Evolutionary conservation across 257 asterid genomes (phyloP).

Genomic region (Orobanche coerulescens): DNA sequence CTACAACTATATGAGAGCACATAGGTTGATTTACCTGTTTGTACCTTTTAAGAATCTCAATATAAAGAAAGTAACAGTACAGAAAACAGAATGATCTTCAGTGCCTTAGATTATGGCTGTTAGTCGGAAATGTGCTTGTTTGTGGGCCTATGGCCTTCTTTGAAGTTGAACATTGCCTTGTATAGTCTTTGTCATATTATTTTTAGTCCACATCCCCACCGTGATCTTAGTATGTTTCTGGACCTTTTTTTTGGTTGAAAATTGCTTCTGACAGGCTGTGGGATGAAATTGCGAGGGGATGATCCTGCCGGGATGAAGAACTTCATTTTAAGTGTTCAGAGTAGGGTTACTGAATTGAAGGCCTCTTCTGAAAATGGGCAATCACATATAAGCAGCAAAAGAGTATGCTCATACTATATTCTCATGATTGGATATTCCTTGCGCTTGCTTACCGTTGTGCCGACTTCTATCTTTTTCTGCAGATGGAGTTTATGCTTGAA

Average conservation of each 20-base stretch:
- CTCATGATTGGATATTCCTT: conserved; percentile 6
- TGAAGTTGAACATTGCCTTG: no score
- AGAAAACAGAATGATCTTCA: neutral
- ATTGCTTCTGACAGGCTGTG: conserved; percentile 64
- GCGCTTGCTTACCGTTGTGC: conserved; percentile 12
- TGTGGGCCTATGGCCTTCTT: no score
- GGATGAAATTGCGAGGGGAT: conserved; percentile 87
- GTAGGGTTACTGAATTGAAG: conserved; percentile 71
- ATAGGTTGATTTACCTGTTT: no score
- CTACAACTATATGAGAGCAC: no score
- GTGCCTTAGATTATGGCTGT: neutral
- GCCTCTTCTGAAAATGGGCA: conserved; percentile 48
- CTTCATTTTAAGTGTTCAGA: conserved; percentile 68
- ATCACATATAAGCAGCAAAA: conserved; percentile 50
- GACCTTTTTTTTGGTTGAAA: conserved; percentile 5
- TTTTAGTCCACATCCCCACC: no score
- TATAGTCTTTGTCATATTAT: no score
- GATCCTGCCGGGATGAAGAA: conserved; percentile 91
- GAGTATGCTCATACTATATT: conserved; percentile 38
- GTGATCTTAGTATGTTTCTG: conserved; percentile 3
- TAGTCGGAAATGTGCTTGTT: neutral
- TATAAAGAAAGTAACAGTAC: no score
- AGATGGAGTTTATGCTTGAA: conserved; percentile 95
- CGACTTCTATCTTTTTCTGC: conserved; percentile 27
- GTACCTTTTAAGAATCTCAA: no score